These are phyloP conservation scores for Phytophthora fragariae DNA, from an alignment of 352 stramenopile genomes.

Conservation along the genomic window DNA sequence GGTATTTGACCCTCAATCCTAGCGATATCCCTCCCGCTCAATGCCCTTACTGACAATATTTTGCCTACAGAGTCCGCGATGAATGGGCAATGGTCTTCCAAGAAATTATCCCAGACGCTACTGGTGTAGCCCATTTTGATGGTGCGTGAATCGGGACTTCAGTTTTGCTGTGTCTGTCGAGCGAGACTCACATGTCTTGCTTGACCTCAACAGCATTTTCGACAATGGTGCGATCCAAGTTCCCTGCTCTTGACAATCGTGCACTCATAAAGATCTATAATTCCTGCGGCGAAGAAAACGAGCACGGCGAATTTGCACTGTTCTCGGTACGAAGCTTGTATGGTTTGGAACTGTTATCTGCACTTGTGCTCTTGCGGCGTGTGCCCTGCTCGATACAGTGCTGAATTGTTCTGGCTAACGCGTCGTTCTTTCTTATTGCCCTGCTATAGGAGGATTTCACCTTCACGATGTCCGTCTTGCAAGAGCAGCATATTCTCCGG, in stretches of 20 bases:
- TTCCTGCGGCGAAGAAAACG: slow-evolving; percentile 82
- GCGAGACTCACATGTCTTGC: neutral
- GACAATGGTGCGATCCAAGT: slow-evolving; percentile 61
- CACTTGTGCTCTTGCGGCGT: neutral
- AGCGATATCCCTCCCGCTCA: neutral
- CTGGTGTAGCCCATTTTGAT: slow-evolving; percentile 66
- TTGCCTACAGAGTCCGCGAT: slow-evolving; percentile 50
- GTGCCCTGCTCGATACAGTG: neutral
- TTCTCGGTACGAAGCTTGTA: slow-evolving; percentile 49
- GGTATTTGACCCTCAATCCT: slow-evolving; percentile 20
- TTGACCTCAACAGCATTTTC: slow-evolving; percentile 50
- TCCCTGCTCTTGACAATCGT: slow-evolving; percentile 57
- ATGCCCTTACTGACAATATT: neutral
- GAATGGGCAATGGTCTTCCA: slow-evolving; percentile 75
- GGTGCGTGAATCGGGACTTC: slow-evolving; percentile 32
- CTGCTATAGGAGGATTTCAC: slow-evolving; percentile 66
- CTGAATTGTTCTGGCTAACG: slow-evolving; percentile 6
- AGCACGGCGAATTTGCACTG: slow-evolving; percentile 77
- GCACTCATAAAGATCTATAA: slow-evolving; percentile 77
- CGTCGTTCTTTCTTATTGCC: neutral
- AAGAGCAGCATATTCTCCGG: slow-evolving; percentile 59
- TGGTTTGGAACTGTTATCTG: slow-evolving; percentile 14
- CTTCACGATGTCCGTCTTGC: slow-evolving; percentile 63
- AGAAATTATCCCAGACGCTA: slow-evolving; percentile 63
- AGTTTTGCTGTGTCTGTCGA: neutral